Conservation (phyloP, 768 basidiomycete species). For the Zangia roseola region DNA sequence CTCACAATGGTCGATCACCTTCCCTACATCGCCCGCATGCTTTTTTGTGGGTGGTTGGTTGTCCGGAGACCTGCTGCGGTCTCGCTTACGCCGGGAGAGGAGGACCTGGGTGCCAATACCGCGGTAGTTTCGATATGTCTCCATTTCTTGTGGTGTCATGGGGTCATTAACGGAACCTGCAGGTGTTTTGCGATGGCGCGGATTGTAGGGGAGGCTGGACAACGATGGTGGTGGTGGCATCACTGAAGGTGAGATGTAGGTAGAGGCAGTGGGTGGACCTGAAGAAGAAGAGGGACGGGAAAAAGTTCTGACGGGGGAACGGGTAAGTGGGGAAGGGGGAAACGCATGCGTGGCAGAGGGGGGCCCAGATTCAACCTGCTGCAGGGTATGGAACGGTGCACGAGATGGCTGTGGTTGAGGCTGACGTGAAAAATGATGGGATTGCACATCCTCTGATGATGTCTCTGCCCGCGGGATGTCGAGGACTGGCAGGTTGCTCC, state of each 20-base stretch:
- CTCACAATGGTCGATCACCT: conserved; percentile 79
- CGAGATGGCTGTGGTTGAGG: conserved; percentile 19
- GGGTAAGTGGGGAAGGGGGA: conserved; percentile 31
- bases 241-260: conserved; percentile 33
- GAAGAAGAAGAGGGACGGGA: conserved; percentile 40
- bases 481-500: conserved; percentile 31
- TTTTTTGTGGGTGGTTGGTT: conserved; percentile 48
- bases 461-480: conserved; percentile 32
- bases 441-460: conserved; percentile 18
- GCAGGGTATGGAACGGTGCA: conserved; percentile 18
- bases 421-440: conserved; percentile 28
- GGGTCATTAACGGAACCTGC: conserved; percentile 63
- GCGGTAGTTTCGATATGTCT: conserved; percentile 53
- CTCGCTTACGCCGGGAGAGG: conserved; percentile 51
- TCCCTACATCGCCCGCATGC: conserved; percentile 64
- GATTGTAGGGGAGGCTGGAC: conserved; percentile 59
- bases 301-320: conserved; percentile 23
- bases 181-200: conserved; percentile 58
- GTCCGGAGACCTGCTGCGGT: conserved; percentile 36
- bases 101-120: conserved; percentile 57
- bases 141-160: conserved; percentile 60
- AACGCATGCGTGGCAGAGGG: conserved; percentile 22
- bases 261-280: conserved; percentile 20
- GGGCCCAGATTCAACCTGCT: conserved; percentile 22
- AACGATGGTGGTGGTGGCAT: conserved; percentile 28